Percentiles rank a stretch among this genome's conserved stretches.
Evolutionary conservation across 768 basidiomycete genomes (phyloP).

Genomic region (Floccularia luteovirens): DNA sequence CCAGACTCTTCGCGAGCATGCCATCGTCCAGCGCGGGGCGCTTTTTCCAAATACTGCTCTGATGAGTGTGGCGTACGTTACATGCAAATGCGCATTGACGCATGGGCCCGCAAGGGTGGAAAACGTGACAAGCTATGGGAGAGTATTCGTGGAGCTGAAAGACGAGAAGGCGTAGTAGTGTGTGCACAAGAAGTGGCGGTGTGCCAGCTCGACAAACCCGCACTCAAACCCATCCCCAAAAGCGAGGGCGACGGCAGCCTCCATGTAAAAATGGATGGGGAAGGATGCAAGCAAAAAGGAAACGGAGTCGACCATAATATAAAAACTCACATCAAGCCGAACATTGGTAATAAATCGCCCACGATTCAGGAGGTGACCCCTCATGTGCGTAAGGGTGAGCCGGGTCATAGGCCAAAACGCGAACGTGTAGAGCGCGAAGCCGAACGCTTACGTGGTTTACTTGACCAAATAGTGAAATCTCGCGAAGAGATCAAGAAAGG

Average conservation of each 20-base stretch:
- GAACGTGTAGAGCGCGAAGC: conserved; percentile 48
- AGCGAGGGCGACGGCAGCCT: conserved; percentile 12
- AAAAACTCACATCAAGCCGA: no score
- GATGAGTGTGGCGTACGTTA: conserved; percentile 78
- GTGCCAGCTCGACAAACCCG: no score
- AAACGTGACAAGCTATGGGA: conserved; percentile 66
- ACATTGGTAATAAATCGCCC: no score
- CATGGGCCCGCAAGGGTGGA: conserved; percentile 56
- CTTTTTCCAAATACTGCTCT: conserved; percentile 88
- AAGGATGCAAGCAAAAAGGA: conserved; percentile 15
- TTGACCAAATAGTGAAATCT: conserved; percentile 51
- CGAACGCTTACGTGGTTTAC: conserved; percentile 39
- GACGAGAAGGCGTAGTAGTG: conserved; percentile 64
- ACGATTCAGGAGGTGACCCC: no score
- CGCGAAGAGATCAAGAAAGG: conserved; percentile 61
- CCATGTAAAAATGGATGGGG: conserved; percentile 13
- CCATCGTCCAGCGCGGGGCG: conserved; percentile 72
- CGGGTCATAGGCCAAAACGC: conserved; percentile 9
- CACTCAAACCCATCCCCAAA: no score
- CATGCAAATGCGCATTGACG: conserved; percentile 57
- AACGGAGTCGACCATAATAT: no score
- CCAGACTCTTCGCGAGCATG: conserved; percentile 63
- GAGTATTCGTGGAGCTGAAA: conserved; percentile 59
- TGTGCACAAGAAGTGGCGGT: no score
- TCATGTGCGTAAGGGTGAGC: no score